phyloP scores from a whole-genome alignment of 2,329 filamentous ascomycete species.

The Aspergillus sp. region DNA sequence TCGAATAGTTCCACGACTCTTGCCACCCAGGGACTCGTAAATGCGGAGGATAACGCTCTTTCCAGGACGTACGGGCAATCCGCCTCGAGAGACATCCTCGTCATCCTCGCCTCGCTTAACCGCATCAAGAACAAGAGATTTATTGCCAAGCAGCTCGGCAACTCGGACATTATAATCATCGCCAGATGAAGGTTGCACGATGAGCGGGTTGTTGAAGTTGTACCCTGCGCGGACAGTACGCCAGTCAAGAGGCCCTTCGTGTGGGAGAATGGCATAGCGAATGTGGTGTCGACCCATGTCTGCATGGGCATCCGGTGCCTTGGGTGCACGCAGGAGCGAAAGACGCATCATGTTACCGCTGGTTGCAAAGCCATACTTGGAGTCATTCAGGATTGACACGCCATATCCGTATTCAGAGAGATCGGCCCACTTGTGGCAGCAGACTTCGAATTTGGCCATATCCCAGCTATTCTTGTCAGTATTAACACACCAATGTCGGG shows the following conservation, averaged over 20 bases:
- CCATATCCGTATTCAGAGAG: conserved; percentile 82
- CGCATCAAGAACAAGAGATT: conserved; percentile 72
- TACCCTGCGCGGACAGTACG: conserved; percentile 75
- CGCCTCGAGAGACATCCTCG: conserved; percentile 56
- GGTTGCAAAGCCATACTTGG: conserved; percentile 93
- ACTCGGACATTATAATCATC: conserved; percentile 37
- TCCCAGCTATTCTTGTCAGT: conserved; percentile 59
- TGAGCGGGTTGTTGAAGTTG: conserved; percentile 82
- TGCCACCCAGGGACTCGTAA: conserved; percentile 84
- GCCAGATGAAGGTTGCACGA: conserved; percentile 41
- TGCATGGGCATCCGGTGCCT: conserved; percentile 86
- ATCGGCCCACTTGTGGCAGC: conserved; percentile 91
- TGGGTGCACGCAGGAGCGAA: conserved; percentile 76
- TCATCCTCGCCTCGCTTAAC: conserved; percentile 93
- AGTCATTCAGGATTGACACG: conserved; percentile 88
- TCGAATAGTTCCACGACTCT: conserved; percentile 62
- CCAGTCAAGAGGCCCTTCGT: conserved; percentile 63
- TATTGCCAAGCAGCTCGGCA: conserved; percentile 60
- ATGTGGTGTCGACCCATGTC: conserved; percentile 89
- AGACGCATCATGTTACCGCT: conserved; percentile 83
- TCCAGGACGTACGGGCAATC: conserved; percentile 60
- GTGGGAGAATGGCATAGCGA: conserved; percentile 84
- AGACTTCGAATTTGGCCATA: conserved; percentile 97
- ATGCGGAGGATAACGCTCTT: conserved; percentile 75
- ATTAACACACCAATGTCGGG: neutral